Base-by-base conservation (phyloP, 2,329 filamentous ascomycete species). In the Pseudocercospora eumusae region DNA sequence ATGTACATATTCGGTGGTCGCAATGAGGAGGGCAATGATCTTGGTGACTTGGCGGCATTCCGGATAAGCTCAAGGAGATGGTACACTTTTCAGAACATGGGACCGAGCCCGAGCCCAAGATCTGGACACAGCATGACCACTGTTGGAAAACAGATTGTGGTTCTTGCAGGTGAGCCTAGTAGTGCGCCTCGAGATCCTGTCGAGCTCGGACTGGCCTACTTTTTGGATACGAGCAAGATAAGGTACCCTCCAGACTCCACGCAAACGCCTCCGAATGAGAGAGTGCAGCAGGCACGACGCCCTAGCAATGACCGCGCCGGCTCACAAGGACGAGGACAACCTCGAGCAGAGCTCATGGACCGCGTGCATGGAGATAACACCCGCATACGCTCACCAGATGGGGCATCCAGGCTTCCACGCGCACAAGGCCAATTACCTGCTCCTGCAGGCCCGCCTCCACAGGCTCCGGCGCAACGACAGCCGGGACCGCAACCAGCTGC, bases 61-160 rank as follows among this genome's bases (percentile, higher is more conserved):
- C 83, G 87, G 55, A 91, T 91, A 69, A 86, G 89, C 0, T 92
- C 92, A 10, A 88, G 91, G 67, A 86, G 95, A 63, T 99, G 95
- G 95, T 99, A 98, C 76, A 99, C 95, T 36, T 99, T 99, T 78
- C 95, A 99, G 74, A 99, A 99, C 74, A 99, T 99, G 95, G 95
- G 95, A 0, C 93, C 93, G 2, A 96, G 93, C 0, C 95, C 95
- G 0, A 97, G 93, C 2, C 88, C 95, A 31, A 85, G 95, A 63
- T 98, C 93, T 15, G 95, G 95, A 1, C 95, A 99, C 76, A 97
- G 92, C 76, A 98, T 99, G 95, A 98, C 95, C 1, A 88, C 92
- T 1, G 91, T 93, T 65, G 92, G 91, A 28, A 97, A 96, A 76
- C 90, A 93, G 63, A 88, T 99, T 65, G 88, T 98, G 53, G 91